A percentile compares a stretch with the other conserved stretches of the same genome.
Evolutionary conservation across 2,329 filamentous ascomycete genomes (phyloP).

Genomic region (Allantophomopsis cytisporea): DNA sequence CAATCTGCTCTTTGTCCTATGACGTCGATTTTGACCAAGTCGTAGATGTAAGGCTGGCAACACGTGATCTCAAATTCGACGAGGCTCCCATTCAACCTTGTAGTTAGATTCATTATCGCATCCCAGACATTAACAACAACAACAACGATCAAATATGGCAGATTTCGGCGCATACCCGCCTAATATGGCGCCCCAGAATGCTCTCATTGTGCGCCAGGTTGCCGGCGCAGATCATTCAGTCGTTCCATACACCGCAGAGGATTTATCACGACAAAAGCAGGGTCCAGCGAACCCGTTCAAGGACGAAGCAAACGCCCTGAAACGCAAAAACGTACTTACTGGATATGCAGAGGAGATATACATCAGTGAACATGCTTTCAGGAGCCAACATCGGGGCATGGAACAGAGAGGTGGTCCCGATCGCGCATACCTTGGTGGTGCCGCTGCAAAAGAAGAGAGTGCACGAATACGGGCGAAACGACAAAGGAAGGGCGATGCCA

Average conservation of each 20-base stretch:
- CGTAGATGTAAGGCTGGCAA: not conserved
- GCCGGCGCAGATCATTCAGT: slow-evolving; percentile 44
- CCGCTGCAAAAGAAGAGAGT: slow-evolving; percentile 56
- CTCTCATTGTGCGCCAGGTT: slow-evolving; percentile 43
- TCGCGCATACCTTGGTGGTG: slow-evolving; percentile 38
- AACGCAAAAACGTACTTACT: slow-evolving; percentile 73
- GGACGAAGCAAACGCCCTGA: slow-evolving; percentile 42
- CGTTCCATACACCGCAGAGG: slow-evolving; percentile 56
- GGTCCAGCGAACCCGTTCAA: slow-evolving; percentile 69
- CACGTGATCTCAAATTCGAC: not conserved
- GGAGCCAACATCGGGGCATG: slow-evolving; percentile 73
- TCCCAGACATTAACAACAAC: not conserved
- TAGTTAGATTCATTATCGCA: not conserved
- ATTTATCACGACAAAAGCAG: slow-evolving; percentile 48
- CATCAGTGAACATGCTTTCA: slow-evolving; percentile 84
- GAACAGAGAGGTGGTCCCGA: slow-evolving; percentile 49
- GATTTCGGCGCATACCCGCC: slow-evolving; percentile 51
- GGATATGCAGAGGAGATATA: slow-evolving; percentile 80
- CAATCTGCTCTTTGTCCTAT: too few species aligned
- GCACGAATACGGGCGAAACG: slow-evolving; percentile 57
- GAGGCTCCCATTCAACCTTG: too few species aligned
- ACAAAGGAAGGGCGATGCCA: slow-evolving; percentile 74
- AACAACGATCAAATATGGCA: slow-evolving; percentile 30
- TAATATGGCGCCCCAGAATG: slow-evolving; percentile 51
- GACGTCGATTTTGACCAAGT: too few species aligned